These are phyloP conservation scores for Backusella parvicylindrica DNA, from an alignment of 192 early-diverging fungal species.

Conservation along the genomic window DNA sequence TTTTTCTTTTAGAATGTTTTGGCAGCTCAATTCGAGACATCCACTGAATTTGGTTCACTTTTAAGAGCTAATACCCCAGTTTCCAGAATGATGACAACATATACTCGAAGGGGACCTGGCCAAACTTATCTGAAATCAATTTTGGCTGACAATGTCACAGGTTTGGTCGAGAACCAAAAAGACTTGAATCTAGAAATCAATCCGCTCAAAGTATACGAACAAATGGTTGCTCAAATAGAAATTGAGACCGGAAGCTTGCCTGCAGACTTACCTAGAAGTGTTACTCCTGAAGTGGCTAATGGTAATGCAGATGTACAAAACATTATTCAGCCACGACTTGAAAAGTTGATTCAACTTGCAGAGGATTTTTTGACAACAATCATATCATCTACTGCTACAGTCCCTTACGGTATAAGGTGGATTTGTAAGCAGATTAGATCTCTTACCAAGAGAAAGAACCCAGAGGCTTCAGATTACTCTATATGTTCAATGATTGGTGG, in stretches of 20 bases:
- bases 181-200: constrained; percentile 93
- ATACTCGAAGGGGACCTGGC: constrained; percentile 89
- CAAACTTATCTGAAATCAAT: constrained; percentile 91
- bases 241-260: constrained; percentile 57
- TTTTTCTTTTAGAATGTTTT: constrained; percentile 55
- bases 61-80: constrained; percentile 95
- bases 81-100: constrained; percentile 98
- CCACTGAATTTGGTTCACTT: constrained; percentile 83
- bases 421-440: constrained; percentile 97
- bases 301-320: constrained; percentile 80
- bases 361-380: constrained; percentile 85
- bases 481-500: constrained; percentile 96
- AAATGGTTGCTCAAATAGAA: constrained; percentile 79
- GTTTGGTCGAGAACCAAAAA: constrained; percentile 72
- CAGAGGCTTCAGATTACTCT: constrained; percentile 81
- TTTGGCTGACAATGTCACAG: constrained; percentile 75
- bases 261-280: constrained; percentile 65
- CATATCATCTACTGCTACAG: constrained; percentile 77
- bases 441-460: constrained; percentile 90
- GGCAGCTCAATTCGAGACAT: constrained; percentile 87
- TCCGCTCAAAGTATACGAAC: constrained; percentile 87
- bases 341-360: constrained; percentile 83
- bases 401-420: constrained; percentile 98
- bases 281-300: constrained; percentile 80
- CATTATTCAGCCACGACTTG: constrained; percentile 76